Evolutionary conservation across 495 filamentous ascomycete species (phyloP).

Genomic region (Lentithecium fluviatile): DNA sequence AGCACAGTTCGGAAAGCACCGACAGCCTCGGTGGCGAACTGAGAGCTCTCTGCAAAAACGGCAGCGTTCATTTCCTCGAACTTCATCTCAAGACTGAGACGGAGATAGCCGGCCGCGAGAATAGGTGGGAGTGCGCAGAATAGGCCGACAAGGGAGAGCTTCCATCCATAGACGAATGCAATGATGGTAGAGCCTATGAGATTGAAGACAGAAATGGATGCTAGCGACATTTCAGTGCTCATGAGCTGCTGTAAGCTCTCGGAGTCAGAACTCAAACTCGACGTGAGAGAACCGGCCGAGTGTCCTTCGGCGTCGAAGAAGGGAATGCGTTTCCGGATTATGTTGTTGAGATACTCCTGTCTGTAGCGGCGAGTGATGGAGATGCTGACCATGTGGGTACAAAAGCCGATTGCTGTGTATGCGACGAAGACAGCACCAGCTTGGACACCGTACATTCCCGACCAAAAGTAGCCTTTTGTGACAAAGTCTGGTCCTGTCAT

Average conservation of each 20-base stretch:
- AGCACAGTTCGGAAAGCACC: conserved; percentile 39
- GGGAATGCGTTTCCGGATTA: conserved; percentile 32
- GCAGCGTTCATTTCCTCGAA: conserved; percentile 37
- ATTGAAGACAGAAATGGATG: conserved; percentile 31
- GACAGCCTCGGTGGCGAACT: conserved; percentile 39
- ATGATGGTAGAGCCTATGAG: conserved; percentile 35
- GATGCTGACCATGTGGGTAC: conserved; percentile 26
- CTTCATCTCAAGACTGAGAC: conserved; percentile 36
- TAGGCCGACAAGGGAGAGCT: conserved; percentile 35
- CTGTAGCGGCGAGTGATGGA: conserved; percentile 31
- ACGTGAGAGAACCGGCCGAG: conserved; percentile 35
- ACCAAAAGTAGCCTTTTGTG: conserved; percentile 36
- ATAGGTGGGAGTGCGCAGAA: conserved; percentile 35
- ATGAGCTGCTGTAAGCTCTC: conserved; percentile 34
- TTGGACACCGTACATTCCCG: conserved; percentile 36
- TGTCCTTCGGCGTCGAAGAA: conserved; percentile 40
- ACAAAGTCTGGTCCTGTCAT: conserved; percentile 21
- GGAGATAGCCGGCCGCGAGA: conserved; percentile 33
- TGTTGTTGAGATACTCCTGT: conserved; percentile 36
- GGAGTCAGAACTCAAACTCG: conserved; percentile 31
- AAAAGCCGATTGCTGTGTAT: conserved; percentile 32
- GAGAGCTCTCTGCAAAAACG: conserved; percentile 38
- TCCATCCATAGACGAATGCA: conserved; percentile 39
- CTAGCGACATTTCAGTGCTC: conserved; percentile 33
- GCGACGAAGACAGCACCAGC: conserved; percentile 27